phyloP scores from a whole-genome alignment of 2,329 filamentous ascomycete species.

The Acrocalymma vagum region DNA sequence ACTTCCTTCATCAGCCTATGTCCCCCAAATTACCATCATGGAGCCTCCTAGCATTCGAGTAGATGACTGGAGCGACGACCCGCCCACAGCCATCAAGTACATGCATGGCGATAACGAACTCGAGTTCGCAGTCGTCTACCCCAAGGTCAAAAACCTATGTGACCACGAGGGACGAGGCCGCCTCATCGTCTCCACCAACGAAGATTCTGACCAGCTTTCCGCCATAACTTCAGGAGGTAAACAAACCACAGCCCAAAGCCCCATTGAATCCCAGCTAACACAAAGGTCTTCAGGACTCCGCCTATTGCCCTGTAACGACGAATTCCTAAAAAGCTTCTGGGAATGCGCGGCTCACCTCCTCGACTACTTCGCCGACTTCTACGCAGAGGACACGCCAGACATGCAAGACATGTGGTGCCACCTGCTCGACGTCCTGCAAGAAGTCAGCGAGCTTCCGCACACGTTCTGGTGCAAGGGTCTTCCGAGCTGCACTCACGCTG shows the following conservation, averaged over 20 bases:
- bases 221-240: no score
- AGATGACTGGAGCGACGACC: constrained; percentile 14
- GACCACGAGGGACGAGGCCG: constrained; percentile 9
- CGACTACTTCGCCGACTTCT: constrained; percentile 43
- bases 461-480: background rate
- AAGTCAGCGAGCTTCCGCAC: constrained; percentile 12
- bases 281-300: background rate
- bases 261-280: no score
- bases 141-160: constrained; percentile 14
- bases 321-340: constrained; percentile 26
- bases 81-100: constrained; percentile 20
- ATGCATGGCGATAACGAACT: constrained; percentile 21
- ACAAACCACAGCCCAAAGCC: no score
- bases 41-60: constrained; percentile 19
- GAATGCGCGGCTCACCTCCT: constrained; percentile 22
- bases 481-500: constrained; percentile 1
- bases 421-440: constrained; percentile 33
- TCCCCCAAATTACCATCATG: no score
- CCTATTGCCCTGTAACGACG: constrained; percentile 10
- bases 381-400: constrained; percentile 17
- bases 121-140: constrained; percentile 21
- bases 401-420: constrained; percentile 40
- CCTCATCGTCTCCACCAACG: no score
- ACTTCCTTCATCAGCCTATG: constrained; percentile 2
- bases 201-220: no score